phyloP scores from a whole-genome alignment of 2,329 filamentous ascomycete species.

The Ophiobolus disseminans region DNA sequence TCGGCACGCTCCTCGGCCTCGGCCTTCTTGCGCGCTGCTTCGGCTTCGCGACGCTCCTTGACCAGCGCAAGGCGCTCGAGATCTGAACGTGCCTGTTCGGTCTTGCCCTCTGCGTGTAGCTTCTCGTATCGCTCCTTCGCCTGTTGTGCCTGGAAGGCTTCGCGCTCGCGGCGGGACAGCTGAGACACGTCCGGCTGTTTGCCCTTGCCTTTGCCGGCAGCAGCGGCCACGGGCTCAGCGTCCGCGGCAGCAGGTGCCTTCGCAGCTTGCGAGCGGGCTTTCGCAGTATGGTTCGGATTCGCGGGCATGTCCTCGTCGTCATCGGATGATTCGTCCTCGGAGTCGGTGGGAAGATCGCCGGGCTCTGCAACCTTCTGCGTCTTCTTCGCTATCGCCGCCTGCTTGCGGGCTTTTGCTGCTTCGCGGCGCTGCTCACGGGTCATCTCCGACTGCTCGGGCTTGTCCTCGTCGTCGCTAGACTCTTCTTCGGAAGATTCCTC shows the following conservation, averaged over 20 bases:
- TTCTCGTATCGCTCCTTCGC: conserved; percentile 91
- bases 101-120: conserved; percentile 92
- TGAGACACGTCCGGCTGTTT: conserved; percentile 62
- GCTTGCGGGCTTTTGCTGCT: conserved; percentile 88
- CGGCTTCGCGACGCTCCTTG: conserved; percentile 83
- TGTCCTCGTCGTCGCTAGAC: conserved; percentile 50
- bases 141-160: conserved; percentile 85
- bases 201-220: conserved; percentile 61
- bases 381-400: conserved; percentile 81
- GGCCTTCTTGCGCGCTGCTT: conserved; percentile 81
- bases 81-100: conserved; percentile 91
- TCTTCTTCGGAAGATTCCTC: conserved; percentile 56
- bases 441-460: conserved; percentile 62
- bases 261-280: conserved; percentile 72
- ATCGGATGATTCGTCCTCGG: conserved; percentile 67
- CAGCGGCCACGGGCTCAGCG: conserved; percentile 58
- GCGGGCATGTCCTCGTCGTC: conserved; percentile 74
- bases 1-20: conserved; percentile 60
- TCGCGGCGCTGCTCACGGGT: conserved; percentile 89
- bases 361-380: conserved; percentile 75
- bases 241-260: conserved; percentile 52
- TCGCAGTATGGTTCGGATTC: conserved; percentile 84
- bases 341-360: conserved; percentile 82
- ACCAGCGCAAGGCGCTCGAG: conserved; percentile 82
- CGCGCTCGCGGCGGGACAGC: conserved; percentile 71